Conservation (phyloP, 768 basidiomycete genomes). For the Mycena chlorophos region DNA sequence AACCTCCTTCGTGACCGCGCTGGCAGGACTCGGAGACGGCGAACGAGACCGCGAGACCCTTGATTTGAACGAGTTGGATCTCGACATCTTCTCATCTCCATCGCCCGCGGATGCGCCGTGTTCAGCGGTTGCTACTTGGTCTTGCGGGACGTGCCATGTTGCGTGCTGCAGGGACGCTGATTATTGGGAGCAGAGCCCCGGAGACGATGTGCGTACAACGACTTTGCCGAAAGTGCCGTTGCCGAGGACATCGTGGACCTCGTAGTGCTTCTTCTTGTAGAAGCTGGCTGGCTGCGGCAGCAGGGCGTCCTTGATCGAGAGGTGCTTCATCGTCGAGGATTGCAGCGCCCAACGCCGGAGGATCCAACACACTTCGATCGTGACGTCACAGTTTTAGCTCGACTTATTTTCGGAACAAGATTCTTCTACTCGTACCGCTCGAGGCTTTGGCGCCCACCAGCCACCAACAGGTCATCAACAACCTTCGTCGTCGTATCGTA, state of each 20-base stretch:
- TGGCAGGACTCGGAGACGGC: slow-evolving; percentile 24
- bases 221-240: slow-evolving; percentile 91
- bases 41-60: slow-evolving; percentile 16
- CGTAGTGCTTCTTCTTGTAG: slow-evolving; percentile 81
- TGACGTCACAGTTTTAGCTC: too few species aligned
- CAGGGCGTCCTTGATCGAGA: slow-evolving; percentile 55
- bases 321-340: slow-evolving; percentile 40
- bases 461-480: too few species aligned
- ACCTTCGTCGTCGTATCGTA: slow-evolving; percentile 39
- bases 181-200: neutral
- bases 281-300: slow-evolving; percentile 86
- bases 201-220: slow-evolving; percentile 45
- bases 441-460: too few species aligned
- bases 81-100: slow-evolving; percentile 13
- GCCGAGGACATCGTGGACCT: slow-evolving; percentile 71
- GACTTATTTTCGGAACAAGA: too few species aligned
- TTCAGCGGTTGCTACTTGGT: slow-evolving; percentile 55
- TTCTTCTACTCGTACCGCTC: too few species aligned
- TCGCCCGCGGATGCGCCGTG: slow-evolving; percentile 53
- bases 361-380: too few species aligned
- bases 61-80: slow-evolving; percentile 16
- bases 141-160: slow-evolving; percentile 74
- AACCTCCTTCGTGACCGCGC: slow-evolving; percentile 63
- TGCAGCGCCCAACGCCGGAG: too few species aligned
- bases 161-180: slow-evolving; percentile 47